Evolutionary conservation across 2,329 filamentous ascomycete species (phyloP).

Genomic region (Leptographium lundbergii): DNA sequence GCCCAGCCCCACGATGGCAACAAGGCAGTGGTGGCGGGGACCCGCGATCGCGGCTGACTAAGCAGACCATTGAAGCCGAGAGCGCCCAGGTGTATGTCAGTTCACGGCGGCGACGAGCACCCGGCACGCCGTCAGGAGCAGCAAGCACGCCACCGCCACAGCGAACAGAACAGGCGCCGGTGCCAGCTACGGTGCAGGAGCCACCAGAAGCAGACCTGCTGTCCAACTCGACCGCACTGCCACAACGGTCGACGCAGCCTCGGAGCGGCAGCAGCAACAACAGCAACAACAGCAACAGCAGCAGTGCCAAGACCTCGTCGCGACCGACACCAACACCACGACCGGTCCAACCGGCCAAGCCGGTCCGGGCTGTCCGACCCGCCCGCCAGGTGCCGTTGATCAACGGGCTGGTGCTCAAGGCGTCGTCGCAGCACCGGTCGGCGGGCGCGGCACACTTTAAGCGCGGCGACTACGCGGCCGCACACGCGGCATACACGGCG

Average conservation of each 20-base stretch:
- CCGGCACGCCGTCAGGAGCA: conserved; percentile 31
- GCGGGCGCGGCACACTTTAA: conserved; percentile 86
- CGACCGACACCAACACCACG: conserved; percentile 23
- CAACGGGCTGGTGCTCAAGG: conserved; percentile 55
- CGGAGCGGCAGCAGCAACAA: background rate
- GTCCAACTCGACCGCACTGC: conserved; percentile 32
- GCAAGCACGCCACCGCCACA: conserved; percentile 15
- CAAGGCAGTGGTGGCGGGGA: conserved; percentile 31
- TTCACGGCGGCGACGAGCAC: conserved; percentile 52
- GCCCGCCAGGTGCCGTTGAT: conserved; percentile 43
- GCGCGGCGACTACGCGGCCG: conserved; percentile 79
- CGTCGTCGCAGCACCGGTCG: conserved; percentile 65
- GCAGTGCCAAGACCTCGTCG: conserved; percentile 14
- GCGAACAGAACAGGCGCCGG: background rate
- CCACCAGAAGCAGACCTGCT: conserved; percentile 48
- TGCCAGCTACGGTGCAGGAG: conserved; percentile 8
- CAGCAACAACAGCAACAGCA: background rate
- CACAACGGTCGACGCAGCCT: conserved; percentile 13
- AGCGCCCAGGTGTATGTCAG: conserved; percentile 76
- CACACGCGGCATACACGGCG: conserved; percentile 69
- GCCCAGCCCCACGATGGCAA: conserved; percentile 47
- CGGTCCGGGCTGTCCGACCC: background rate
- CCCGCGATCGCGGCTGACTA: conserved; percentile 51
- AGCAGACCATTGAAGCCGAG: conserved; percentile 67
- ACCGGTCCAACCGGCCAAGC: conserved; percentile 14